Percentiles rank a stretch among this genome's conserved stretches.
Conservation (phyloP, 441 rosid species). For the Brassica balearica region DNA sequence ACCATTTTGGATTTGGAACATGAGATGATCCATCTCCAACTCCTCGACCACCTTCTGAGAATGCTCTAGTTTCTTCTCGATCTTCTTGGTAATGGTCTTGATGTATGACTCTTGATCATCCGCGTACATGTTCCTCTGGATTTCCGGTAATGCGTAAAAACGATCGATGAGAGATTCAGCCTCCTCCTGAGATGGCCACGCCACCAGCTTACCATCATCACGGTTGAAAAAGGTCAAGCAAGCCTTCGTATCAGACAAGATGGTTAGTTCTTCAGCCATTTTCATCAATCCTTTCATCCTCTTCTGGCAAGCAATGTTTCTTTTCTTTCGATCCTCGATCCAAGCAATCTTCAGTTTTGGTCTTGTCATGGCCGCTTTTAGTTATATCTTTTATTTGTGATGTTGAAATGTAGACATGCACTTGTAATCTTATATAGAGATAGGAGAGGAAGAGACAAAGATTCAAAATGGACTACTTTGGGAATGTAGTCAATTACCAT, state of each 20-base stretch:
- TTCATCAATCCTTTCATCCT: constrained; percentile 9
- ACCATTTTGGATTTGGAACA: constrained; percentile 10
- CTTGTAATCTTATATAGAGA: constrained; percentile 10
- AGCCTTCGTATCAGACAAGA: neutral
- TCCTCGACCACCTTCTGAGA: neutral
- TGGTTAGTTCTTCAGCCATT: constrained; percentile 4
- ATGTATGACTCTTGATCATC: constrained; percentile 15
- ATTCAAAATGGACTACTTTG: neutral
- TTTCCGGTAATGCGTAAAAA: neutral
- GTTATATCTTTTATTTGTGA: neutral
- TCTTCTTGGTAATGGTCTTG: neutral
- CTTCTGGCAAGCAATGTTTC: neutral
- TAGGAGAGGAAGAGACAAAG: neutral
- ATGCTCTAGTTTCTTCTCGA: constrained; percentile 3
- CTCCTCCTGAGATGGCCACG: constrained; percentile 21
- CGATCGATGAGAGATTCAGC: constrained; percentile 3
- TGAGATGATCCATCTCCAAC: constrained; percentile 14
- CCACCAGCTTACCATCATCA: neutral
- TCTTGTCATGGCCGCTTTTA: constrained; percentile 1
- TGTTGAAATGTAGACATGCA: neutral
- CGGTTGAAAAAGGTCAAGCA: constrained; percentile 18
- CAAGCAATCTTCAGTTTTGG: neutral
- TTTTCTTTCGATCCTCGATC: neutral
- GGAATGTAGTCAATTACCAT: neutral
- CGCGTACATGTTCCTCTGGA: constrained; percentile 1